phyloP scores from a whole-genome alignment of 192 early-diverging fungal genomes.

The Coemansia sp. region DNA sequence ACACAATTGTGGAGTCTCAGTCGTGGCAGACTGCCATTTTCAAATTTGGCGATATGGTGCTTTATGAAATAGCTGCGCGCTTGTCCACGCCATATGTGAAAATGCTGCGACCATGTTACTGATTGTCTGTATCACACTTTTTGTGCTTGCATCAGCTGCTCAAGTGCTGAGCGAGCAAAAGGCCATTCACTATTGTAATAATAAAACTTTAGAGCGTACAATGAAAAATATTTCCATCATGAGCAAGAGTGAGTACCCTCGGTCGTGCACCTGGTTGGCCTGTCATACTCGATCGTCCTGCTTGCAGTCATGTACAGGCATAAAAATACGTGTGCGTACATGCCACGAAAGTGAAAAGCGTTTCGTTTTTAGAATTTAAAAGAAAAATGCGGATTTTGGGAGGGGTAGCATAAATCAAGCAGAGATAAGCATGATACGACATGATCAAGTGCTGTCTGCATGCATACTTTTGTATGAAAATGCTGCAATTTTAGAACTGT shows the following conservation, averaged over 20 bases:
- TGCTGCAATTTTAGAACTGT: not conserved
- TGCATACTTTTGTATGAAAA: not conserved
- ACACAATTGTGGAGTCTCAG: not conserved
- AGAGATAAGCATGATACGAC: too few relatives aligned
- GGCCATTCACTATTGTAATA: not conserved
- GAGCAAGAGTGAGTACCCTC: conserved; percentile 5
- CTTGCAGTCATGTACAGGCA: not conserved
- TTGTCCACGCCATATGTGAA: not conserved
- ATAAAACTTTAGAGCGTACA: not conserved
- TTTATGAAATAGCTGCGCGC: not conserved
- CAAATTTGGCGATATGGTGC: not conserved
- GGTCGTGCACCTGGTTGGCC: not conserved
- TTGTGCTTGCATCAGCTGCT: not conserved
- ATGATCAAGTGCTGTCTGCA: not conserved
- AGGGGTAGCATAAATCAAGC: too few relatives aligned
- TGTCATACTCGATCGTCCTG: not conserved
- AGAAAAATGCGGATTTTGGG: not conserved
- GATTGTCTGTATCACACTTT: not conserved
- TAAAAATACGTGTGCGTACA: not conserved
- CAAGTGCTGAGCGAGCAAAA: not conserved
- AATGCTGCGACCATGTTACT: not conserved
- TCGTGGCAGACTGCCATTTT: not conserved
- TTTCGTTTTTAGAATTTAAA: not conserved
- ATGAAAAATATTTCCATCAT: not conserved
- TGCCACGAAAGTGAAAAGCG: not conserved